phyloP scores from a whole-genome alignment of 2,329 filamentous ascomycete species.

The Aspergillus spinulosporus region DNA sequence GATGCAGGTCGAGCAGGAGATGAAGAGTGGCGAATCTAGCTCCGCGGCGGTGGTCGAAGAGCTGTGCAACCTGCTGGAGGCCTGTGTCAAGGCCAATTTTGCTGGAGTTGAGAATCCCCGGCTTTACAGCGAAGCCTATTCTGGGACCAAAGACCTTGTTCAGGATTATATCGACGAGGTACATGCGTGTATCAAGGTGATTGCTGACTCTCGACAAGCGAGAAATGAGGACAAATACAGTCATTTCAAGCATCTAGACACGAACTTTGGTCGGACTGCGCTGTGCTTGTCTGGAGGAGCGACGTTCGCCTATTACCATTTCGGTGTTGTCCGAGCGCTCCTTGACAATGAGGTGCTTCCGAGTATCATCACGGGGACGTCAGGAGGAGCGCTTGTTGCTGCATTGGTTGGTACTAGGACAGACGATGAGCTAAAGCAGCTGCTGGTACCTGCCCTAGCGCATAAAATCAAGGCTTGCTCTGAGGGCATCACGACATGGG shows the following conservation, averaged over 20 bases:
- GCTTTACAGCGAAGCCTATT: constrained; percentile 97
- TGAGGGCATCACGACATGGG: constrained; percentile 74
- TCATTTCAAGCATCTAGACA: constrained; percentile 83
- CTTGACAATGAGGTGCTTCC: constrained; percentile 83
- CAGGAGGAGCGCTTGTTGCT: constrained; percentile 87
- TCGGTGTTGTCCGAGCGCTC: constrained; percentile 86
- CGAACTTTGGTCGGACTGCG: constrained; percentile 89
- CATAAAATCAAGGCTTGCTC: constrained; percentile 80
- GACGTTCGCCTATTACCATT: constrained; percentile 94
- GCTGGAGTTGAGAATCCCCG: constrained; percentile 90
- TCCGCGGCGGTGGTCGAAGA: constrained; percentile 65
- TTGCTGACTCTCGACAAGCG: constrained; percentile 68
- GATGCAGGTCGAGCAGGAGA: constrained; percentile 42
- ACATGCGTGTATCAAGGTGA: constrained; percentile 60
- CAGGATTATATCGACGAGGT: constrained; percentile 83
- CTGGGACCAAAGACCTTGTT: constrained; percentile 91
- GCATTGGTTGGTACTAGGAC: constrained; percentile 85
- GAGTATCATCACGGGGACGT: constrained; percentile 94
- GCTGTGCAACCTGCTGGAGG: constrained; percentile 74
- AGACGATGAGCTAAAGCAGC: constrained; percentile 80
- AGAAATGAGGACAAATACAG: constrained; percentile 70
- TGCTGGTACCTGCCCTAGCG: constrained; percentile 85
- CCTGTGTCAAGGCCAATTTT: constrained; percentile 97
- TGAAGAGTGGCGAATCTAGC: constrained; percentile 27
- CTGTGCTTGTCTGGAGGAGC: constrained; percentile 91